phyloP scores from a whole-genome alignment of 331 rosid genomes.

The Erythrophleum ivorense region DNA sequence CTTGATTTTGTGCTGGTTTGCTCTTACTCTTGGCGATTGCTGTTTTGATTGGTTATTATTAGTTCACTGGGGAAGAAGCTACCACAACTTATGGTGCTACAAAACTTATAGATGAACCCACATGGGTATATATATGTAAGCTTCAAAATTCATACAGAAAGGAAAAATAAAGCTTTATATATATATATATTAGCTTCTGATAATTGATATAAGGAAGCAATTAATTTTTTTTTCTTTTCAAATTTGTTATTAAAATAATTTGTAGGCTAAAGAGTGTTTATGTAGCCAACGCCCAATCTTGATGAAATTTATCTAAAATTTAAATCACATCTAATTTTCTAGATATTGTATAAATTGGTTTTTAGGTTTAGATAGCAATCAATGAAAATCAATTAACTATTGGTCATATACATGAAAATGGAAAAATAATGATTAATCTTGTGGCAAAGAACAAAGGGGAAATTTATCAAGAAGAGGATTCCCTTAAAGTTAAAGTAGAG shows the following conservation, averaged over 20 bases:
- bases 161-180: too few species aligned
- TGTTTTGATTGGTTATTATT: too few species aligned
- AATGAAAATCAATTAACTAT: conserved; percentile 15
- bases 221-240: neutral
- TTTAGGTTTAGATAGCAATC: conserved; percentile 1
- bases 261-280: conserved; percentile 1
- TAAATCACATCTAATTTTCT: conserved; percentile 22
- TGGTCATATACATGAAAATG: conserved; percentile 31
- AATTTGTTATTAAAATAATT: neutral
- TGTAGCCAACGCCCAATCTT: neutral
- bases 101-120: neutral
- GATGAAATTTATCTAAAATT: conserved; percentile 12
- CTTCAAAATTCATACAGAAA: too few species aligned
- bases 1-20: too few species aligned
- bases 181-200: too few species aligned
- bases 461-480: conserved; percentile 66
- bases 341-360: conserved; percentile 22
- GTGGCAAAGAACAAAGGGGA: conserved; percentile 69
- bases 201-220: neutral
- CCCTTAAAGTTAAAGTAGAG: conserved; percentile 79
- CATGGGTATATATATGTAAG: neutral
- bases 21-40: too few species aligned
- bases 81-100: too few species aligned
- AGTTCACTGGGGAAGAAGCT: too few species aligned
- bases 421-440: conserved; percentile 30